Base-by-base conservation (phyloP, 768 basidiomycete genomes). In the Boletus insuetus region DNA sequence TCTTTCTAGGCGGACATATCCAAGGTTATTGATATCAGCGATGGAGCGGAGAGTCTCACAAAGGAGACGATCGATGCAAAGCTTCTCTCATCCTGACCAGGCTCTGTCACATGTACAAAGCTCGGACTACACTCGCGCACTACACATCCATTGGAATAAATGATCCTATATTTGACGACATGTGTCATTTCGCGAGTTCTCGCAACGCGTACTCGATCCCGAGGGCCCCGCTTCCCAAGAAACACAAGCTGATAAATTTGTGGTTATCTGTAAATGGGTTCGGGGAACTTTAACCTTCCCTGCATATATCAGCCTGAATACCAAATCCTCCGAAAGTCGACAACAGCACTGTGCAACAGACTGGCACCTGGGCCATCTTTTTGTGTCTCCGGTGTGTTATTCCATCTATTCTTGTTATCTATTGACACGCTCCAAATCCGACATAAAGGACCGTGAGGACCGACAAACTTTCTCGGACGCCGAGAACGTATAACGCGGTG, bases 11-110 rank as follows among this genome's bases (percentile, higher is more conserved):
- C 83, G 39, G 87, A 88, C 57, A 80, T 90, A 35, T 83, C 80
- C 74, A 91, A 89, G 70, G 83, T 91, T 7, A 80, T 96, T 51
- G 91, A 95, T 61, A 74, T 94, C 32, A 73, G 85, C 26, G 94
- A 96, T 52, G 92, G 91, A 1, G 79, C 86, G 3, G 94, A 95
- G 60, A 79, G 82, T 42, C 75, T 97, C 29, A 94, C 92, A 20
- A 86, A 84, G 64, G 82, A 87, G 35, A 69, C 63, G 10, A 79
- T 97, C 41, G 84, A 95, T 60, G 70, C 81, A 11, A 82, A 83
- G 55, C 73, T 94, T 35, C 62, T 69, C 20, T 34, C 49, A 17
- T 63, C 55, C 11, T 69, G 46, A 56, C 6, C 17, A n/a, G 20
- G 46, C 11, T 9, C 40, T 51, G 42, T 46, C 20, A 37, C 34